A percentile compares a stretch with the other conserved stretches of the same genome.
phyloP scores from a whole-genome alignment of 495 filamentous ascomycete genomes.

The Neurospora hispaniola region DNA sequence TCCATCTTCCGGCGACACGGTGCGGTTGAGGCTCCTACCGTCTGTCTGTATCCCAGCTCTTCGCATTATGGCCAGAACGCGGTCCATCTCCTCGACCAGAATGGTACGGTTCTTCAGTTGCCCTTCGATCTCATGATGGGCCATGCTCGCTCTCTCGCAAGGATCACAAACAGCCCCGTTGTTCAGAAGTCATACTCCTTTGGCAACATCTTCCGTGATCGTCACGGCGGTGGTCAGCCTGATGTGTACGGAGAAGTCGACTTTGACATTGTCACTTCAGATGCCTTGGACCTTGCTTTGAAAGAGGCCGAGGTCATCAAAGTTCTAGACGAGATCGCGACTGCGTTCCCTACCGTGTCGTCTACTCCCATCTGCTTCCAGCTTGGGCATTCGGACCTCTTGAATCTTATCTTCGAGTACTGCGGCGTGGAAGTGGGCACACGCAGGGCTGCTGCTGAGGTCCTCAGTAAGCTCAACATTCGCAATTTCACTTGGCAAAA shows the following conservation, averaged over 20 bases:
- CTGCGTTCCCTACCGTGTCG: slow-evolving; percentile 64
- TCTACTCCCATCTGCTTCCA: slow-evolving; percentile 77
- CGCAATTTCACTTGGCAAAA: slow-evolving; percentile 75
- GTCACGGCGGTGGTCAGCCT: slow-evolving; percentile 63
- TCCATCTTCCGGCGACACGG: slow-evolving; percentile 86
- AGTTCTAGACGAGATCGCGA: slow-evolving; percentile 82
- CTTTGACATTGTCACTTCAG: slow-evolving; percentile 81
- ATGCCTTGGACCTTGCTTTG: slow-evolving; percentile 70
- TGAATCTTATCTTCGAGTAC: slow-evolving; percentile 77
- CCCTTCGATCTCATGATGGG: slow-evolving; percentile 89
- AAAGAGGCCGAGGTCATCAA: slow-evolving; percentile 95
- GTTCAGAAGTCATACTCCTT: slow-evolving; percentile 77
- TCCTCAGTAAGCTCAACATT: slow-evolving; percentile 79
- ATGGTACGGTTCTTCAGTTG: slow-evolving; percentile 76
- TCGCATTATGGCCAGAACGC: slow-evolving; percentile 55
- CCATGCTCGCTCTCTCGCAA: slow-evolving; percentile 75
- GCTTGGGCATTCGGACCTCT: slow-evolving; percentile 77
- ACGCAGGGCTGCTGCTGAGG: slow-evolving; percentile 65
- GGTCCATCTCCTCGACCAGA: slow-evolving; percentile 69
- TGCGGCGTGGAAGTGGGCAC: slow-evolving; percentile 64
- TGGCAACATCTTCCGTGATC: slow-evolving; percentile 78
- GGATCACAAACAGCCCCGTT: slow-evolving; percentile 44
- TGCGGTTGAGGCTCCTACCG: slow-evolving; percentile 68
- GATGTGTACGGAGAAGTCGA: slow-evolving; percentile 79
- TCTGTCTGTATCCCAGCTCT: slow-evolving; percentile 71